Base-by-base conservation (phyloP, 2,329 filamentous ascomycete species). In the Hansfordia pulvinata region DNA sequence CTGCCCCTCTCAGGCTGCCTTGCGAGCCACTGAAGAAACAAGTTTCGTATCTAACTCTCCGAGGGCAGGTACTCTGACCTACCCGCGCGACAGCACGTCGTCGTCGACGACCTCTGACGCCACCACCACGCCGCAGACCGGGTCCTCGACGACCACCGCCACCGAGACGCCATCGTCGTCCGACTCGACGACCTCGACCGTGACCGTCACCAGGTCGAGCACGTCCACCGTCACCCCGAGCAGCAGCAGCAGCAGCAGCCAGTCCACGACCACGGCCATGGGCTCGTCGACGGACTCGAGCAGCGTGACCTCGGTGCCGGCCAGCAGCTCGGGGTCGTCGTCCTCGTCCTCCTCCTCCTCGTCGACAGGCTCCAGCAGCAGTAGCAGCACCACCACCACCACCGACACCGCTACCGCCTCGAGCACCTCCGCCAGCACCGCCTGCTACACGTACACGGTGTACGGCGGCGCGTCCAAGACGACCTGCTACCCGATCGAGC, bases 401-500 rank as follows among this genome's bases (percentile, higher is more conserved):
- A 16, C 26, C 9, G 23, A 20, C 11, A 29, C 14, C 26, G 10
- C 17, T 3, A 12, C 17, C 6, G 9, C 6, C 28, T 15, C 17
- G 9, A 35, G 24, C 22, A 10, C 15, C 11, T 14, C 29, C 12
- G 30, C 21, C 8, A 37, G 30, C 8, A 41, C 36, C 8, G 41
- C 34, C 10, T 46, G 43, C 29, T 2, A 36, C 15, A 28, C 34
- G 3, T 30, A 37, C 15, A 27, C 36, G n/a, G 23, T 23, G 4
- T 34, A 41, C 20, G 36, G 32, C 11, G 41, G 37, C n/a, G 28
- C 30, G n/a, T 41, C 38, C 26, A 30, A 31, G 10, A 39, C 33
- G 25, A 33, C 32, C 14, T 44, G 41, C 35, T 31, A 35, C 16
- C 37, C 35, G 13, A 9, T 40, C 29, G 14, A 34, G 29, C 24